Base-by-base conservation (phyloP, 2,329 filamentous ascomycete genomes). In the Fusarium pseudograminearum region DNA sequence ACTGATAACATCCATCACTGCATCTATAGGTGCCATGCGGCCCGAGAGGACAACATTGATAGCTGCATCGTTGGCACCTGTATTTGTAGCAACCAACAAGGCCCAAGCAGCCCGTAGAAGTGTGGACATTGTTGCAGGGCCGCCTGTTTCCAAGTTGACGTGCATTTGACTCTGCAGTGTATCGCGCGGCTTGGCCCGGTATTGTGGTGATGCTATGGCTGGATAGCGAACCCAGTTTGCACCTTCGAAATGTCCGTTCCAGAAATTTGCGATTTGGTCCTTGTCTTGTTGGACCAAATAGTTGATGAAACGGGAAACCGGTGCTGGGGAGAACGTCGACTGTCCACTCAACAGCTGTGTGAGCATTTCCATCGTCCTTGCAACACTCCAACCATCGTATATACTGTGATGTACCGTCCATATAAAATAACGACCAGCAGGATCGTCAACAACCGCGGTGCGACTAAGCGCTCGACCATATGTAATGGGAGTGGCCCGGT, bases 81-180 rank as follows among this genome's bases (percentile, higher is more conserved):
- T 54, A 26, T 54, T 42, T 4, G 38, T 42, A 15, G 51, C 28
- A 44, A 54, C 38, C 7, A 54, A 16, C 8, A 54, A 18, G 12
- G 51, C 38, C 51, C 51, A 54, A n/a, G 51, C 38, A 44, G 51
- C 51, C 12, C 51, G 38, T 18, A 54, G 51, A 30, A 54, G 36
- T 30, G 36, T 44, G 16, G 34, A 30, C 34, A 36, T 52, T 40
- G 48, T 52, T 28, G 34, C 28, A 46, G 44, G 24, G 26, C 44
- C 44, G 5, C 44, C 44, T 20, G 44, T 46, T 18, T 20, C 18
- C 20, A 31, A n/a, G 26, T 16, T 46, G 44, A 46, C 44, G 14
- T 20, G 44, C 15, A 46, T 20, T 15, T 20, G 44, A 40, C 34
- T 28, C 24, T 36, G 34, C 48, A 36, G 22, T 40, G 34, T 40